Evolutionary conservation across 129 eudicot species (phyloP).

Genomic region (Mikania micrantha): DNA sequence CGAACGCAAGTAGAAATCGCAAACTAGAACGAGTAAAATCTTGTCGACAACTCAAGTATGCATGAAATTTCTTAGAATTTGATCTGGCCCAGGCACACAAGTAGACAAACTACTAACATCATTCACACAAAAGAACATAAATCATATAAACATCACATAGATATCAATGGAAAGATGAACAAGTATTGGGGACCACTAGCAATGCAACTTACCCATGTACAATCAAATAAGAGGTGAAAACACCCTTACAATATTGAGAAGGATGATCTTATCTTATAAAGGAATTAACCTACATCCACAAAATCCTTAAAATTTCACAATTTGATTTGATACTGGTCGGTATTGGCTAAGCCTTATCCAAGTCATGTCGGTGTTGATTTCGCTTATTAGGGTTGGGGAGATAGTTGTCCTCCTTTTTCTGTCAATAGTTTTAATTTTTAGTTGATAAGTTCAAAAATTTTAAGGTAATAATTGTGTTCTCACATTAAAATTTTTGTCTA

Average conservation of each 20-base stretch:
- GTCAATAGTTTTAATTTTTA: too few relatives aligned
- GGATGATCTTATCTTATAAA: constrained; percentile 32
- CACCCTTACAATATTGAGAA: constrained; percentile 10
- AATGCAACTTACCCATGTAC: constrained; percentile 22
- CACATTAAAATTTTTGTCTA: too few relatives aligned
- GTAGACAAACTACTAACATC: constrained; percentile 19
- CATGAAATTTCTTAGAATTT: not conserved
- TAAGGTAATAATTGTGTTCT: too few relatives aligned
- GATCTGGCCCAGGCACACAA: constrained; percentile 3
- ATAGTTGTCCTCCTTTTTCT: too few relatives aligned
- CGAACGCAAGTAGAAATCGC: not conserved
- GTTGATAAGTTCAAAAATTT: too few relatives aligned
- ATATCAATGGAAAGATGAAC: constrained; percentile 23
- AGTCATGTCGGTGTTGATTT: constrained; percentile 5
- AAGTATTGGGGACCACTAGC: constrained; percentile 23
- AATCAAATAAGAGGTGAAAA: constrained; percentile 33
- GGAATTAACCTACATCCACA: constrained; percentile 33
- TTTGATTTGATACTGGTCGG: constrained; percentile 12
- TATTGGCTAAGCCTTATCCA: constrained; percentile 32
- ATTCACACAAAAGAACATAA: constrained; percentile 16
- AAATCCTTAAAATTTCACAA: constrained; percentile 22
- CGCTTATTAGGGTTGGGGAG: too few relatives aligned
- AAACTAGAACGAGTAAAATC: not conserved
- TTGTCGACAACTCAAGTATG: not conserved
- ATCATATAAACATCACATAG: constrained; percentile 11